Evolutionary conservation across 2,329 filamentous ascomycete genomes (phyloP), one percentile per base, ranked within the genome.

Genomic region (Sporothrix brasiliensis): DNA sequence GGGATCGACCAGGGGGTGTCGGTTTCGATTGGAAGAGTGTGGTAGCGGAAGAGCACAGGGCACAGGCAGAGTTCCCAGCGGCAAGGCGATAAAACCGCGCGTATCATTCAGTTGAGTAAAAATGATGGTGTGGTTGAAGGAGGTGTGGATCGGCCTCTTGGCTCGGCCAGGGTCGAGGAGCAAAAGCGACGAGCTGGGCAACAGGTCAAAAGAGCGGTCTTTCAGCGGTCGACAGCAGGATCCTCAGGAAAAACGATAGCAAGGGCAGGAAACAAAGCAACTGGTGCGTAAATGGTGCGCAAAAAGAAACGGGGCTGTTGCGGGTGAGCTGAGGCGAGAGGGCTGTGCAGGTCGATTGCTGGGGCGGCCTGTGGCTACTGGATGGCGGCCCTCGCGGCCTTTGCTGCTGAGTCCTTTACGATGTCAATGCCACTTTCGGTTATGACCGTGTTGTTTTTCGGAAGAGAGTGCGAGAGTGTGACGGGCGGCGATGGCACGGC

Each of bases 321-420:
- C 11, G 30, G 49, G 30, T 44, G 65, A 68, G 66, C 66, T 68
- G 66, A 56, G 66, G 39, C 66, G 66, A 68, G 66, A 68, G 44
- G 67, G 67, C 67, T 69, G 67, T 61, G 67, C 27, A 60, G 44
- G 50, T 19, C 10, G 34, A 14, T 54, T 44, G 49, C 65, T 67
- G 50, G 65, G 63, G 50, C 50, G 65, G 30, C 50, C 65, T 54
- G 50, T 19, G 30, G 30, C 34, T 11, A 67, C 63, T 67, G 49
- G 63, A 65, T 50, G 47, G 24, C 21, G 44, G 61, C 21, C 39
- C 19, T 41, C 30, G 60, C 21, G 44, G 61, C 14, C 39, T 30
- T 41, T 49, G 60, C 21, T 21, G 60, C n/a, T 65, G 44, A 49
- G 14, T 13, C 9, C 41, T 30, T 52, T 50, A 44, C 41, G 60